Evolutionary conservation across 2,329 filamentous ascomycete genomes (phyloP).

Genomic region (Pseudocercospora eumusae): DNA sequence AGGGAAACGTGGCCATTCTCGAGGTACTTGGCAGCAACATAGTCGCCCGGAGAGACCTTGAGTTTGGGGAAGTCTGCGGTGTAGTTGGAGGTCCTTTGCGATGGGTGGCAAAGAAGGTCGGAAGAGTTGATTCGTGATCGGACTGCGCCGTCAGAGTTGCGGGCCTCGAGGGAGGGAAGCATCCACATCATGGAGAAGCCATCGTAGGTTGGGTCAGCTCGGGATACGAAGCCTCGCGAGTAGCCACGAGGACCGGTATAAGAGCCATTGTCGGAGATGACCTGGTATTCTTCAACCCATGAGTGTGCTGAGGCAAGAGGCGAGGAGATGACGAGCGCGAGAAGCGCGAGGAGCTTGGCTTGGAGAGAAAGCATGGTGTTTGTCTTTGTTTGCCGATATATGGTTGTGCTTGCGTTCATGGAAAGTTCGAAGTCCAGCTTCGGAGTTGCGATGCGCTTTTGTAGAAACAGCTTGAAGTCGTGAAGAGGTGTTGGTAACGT

Average conservation of each 20-base stretch:
- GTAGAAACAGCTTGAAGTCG: constrained; percentile 19
- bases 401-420: constrained; percentile 16
- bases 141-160: constrained; percentile 37
- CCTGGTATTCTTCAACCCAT: constrained; percentile 77
- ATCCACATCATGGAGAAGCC: constrained; percentile 64
- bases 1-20: constrained; percentile 55
- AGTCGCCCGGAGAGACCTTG: constrained; percentile 52
- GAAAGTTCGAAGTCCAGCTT: constrained; percentile 26
- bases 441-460: constrained; percentile 15
- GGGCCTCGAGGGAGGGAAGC: constrained; percentile 55
- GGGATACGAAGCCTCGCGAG: constrained; percentile 67
- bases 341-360: constrained; percentile 18
- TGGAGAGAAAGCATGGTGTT: constrained; percentile 19
- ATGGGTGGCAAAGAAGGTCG: constrained; percentile 64
- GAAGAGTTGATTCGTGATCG: constrained; percentile 51
- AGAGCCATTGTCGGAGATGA: constrained; percentile 71
- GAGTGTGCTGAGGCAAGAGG: constrained; percentile 60
- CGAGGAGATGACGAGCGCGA: constrained; percentile 33
- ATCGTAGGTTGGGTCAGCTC: constrained; percentile 57
- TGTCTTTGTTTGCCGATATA: constrained; percentile 8
- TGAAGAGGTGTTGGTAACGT: constrained; percentile 23
- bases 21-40: constrained; percentile 52
- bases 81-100: constrained; percentile 60
- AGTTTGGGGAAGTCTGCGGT: constrained; percentile 63
- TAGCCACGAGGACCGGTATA: constrained; percentile 73